Base-by-base conservation (phyloP, 2,329 filamentous ascomycete genomes). In the Colletotrichum navitas region DNA sequence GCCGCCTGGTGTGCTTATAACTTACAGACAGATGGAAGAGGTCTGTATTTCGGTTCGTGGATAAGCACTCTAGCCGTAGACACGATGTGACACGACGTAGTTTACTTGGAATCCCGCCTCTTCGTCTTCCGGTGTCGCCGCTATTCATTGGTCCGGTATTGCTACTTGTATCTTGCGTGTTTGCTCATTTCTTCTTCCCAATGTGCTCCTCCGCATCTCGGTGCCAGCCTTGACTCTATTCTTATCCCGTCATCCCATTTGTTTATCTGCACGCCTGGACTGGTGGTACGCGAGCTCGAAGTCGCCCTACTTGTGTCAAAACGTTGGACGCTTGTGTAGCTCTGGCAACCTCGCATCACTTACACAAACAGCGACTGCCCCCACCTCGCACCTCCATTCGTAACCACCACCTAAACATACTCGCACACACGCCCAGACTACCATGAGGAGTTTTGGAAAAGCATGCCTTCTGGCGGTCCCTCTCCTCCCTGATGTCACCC, bases 391-490 rank as follows among this genome's bases (percentile, higher is more conserved):
- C 7, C 21, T 26, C n/a, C 26, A 14, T 29, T 39, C 45, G 47
- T 41, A 39, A 18, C 12, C 41, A 55, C 16, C 8, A 36, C 3
- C 34, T 5, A 24, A 11, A 24, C 39, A 41, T 21, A 51, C 52
- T 21, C 14, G 26, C 54, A 34, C 34, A 24, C 29, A 43, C 39
- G n/a, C 47, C 29, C n/a, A 61, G 26, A 21, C 21, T 10, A 63
- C 16, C 59, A 71, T 71, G 68, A 60, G 54, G 32, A 49, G 24
- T 6, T 12, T 54, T 26, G 39, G 45, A 4, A 47, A 47, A 45
- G 63, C 7, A 16, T 54, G 39, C 11, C 43, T 78, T 16, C 49
- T 70, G 6, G 52, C 60, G 45, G 54, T 74, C 32, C 47, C 74
- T 16, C 59, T 68, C 34, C 64, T 75, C 52, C 72, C 66, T 14